Evolutionary conservation across 257 asterid species (phyloP).

Genomic region (Nemophila menziesii): DNA sequence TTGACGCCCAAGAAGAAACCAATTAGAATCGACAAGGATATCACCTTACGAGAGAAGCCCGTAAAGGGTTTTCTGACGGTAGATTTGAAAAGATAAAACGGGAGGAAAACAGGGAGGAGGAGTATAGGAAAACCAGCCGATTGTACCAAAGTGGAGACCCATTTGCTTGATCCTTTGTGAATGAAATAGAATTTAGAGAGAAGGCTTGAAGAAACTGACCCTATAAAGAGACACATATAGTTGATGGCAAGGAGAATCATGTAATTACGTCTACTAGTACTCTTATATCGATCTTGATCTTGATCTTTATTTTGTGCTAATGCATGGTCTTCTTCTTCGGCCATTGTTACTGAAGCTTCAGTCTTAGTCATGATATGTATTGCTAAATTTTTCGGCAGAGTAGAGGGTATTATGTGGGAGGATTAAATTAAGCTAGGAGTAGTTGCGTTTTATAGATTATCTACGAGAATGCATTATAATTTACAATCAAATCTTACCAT

Average conservation of each 20-base stretch:
- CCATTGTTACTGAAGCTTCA: too few species aligned
- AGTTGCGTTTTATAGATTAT: too few species aligned
- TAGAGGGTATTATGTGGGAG: too few species aligned
- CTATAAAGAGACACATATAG: slow-evolving; percentile 29
- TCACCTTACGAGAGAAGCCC: slow-evolving; percentile 13
- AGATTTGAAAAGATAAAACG: slow-evolving; percentile 16
- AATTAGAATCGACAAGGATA: slow-evolving; percentile 15
- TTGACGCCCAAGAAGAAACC: slow-evolving; percentile 43
- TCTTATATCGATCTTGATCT: too few species aligned
- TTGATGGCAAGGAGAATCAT: slow-evolving; percentile 27
- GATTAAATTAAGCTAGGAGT: too few species aligned
- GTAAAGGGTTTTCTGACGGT: slow-evolving; percentile 42
- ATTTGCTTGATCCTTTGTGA: slow-evolving; percentile 54
- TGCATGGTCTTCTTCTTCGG: not conserved
- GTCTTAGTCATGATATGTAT: too few species aligned
- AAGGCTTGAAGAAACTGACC: slow-evolving; percentile 39
- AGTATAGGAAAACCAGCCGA: slow-evolving; percentile 66
- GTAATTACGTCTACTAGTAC: slow-evolving; percentile 20
- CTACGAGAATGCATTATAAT: too few species aligned
- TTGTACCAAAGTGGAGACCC: slow-evolving; percentile 69
- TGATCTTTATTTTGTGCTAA: not conserved
- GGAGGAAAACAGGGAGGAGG: slow-evolving; percentile 29
- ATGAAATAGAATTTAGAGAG: slow-evolving; percentile 56
- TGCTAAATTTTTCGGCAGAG: too few species aligned
- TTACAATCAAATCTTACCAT: too few species aligned